Base-by-base conservation (phyloP, 2,329 filamentous ascomycete species). In the Diplocarpon rosae region DNA sequence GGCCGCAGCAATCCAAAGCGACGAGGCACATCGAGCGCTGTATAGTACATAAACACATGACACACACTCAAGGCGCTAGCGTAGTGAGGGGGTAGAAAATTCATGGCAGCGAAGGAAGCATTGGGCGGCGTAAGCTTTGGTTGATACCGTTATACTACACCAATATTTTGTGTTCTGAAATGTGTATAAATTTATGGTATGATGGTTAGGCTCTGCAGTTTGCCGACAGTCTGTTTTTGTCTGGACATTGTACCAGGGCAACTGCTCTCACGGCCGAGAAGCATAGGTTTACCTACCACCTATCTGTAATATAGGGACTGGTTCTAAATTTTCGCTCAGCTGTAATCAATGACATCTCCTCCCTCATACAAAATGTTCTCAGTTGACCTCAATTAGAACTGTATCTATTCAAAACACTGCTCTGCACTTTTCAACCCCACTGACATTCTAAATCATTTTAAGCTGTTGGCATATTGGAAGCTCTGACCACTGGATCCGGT, bases 1-100 rank as follows among this genome's bases (percentile, higher is more conserved):
- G 65, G 67, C 42, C 69, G 71, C 24, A 69, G 67, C 51, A 77
- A 76, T 51, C 75, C 74, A 10, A 79, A 78, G 64, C 66, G 70
- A 49, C 64, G 75, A 40, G 70, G 72, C 16, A 63, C 52, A 12
- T 39, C 48, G 13, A 42, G 46, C 28, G 28, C 44, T 45, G 50
- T 47, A 48, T 44, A 42, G 48, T 52, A 52, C 14, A 15, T 6
- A 39, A n/a, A 39, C 15, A 6, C 27, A 17, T 15, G 15, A 12
- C 10, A 28, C 3, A 39, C 29, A 28, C 3, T 29, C 29, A 39
- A 28, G 14, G n/a, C 20, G 37, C 20, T 28, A 27, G 12, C 20
- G 14, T 5, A 34, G 37, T 13, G 27, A 42, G 20, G 20, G 24
- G 36, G 35, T 30, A 29, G 30, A 14, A 14, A 32, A 32, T 32